Conservation (phyloP, 495 filamentous ascomycete genomes). For the Aspergillus coremiiformis region DNA sequence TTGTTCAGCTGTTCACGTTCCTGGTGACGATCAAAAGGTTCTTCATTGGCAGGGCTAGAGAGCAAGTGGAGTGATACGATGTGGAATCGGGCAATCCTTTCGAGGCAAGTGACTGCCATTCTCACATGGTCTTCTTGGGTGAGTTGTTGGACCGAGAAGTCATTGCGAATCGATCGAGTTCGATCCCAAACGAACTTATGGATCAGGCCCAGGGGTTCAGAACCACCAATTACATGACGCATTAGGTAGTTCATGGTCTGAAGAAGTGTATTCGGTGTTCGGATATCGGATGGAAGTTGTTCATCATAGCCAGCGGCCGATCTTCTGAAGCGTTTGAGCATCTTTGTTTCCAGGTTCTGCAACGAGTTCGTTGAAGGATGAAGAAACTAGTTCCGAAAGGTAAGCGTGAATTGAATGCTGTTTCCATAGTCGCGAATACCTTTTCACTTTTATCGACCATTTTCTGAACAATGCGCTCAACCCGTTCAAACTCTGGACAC, state of each 20-base stretch:
- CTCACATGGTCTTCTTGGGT: constrained; percentile 59
- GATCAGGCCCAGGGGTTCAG: constrained; percentile 55
- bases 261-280: constrained; percentile 67
- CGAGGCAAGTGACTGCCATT: constrained; percentile 69
- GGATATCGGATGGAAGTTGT: constrained; percentile 85
- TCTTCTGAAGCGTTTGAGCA: constrained; percentile 82
- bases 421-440: constrained; percentile 23
- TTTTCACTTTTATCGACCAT: constrained; percentile 56
- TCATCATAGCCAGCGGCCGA: constrained; percentile 90
- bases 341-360: constrained; percentile 46
- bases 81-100: constrained; percentile 86
- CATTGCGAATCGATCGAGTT: constrained; percentile 83
- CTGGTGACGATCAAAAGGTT: constrained; percentile 78
- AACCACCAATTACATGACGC: constrained; percentile 58
- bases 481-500: constrained; percentile 87
- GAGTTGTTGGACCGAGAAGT: constrained; percentile 85
- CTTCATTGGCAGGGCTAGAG: constrained; percentile 53
- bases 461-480: constrained; percentile 66
- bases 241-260: constrained; percentile 79
- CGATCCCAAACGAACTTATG: constrained; percentile 94
- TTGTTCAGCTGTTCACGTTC: constrained; percentile 90
- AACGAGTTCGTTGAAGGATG: constrained; percentile 30
- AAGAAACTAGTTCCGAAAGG: constrained; percentile 22
- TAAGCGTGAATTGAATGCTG: neutral
- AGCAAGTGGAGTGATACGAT: constrained; percentile 82